Conservation (phyloP, 495 filamentous ascomycete species). For the Usnea hakonensis region DNA sequence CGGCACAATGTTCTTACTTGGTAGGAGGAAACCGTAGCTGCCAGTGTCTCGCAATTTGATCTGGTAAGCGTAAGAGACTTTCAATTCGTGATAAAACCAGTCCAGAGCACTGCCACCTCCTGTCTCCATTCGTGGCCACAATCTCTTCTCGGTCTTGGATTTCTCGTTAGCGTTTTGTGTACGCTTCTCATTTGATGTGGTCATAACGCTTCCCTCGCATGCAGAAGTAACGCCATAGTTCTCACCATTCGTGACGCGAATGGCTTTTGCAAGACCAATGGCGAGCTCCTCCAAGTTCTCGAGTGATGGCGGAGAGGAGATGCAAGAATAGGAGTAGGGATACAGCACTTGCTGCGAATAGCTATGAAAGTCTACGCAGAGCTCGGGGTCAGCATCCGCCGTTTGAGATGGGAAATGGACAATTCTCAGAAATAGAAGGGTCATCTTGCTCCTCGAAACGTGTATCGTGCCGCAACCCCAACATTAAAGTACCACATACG, state of each 20-base stretch:
- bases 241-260: slow-evolving; percentile 66
- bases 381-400: too few species aligned
- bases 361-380: slow-evolving; percentile 91
- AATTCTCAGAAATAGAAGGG: too few species aligned
- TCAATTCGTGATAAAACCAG: slow-evolving; percentile 89
- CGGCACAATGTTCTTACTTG: slow-evolving; percentile 78
- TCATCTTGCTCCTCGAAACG: too few species aligned
- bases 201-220: slow-evolving; percentile 68
- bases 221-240: slow-evolving; percentile 75
- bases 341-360: slow-evolving; percentile 95
- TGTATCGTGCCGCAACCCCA: too few species aligned
- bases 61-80: slow-evolving; percentile 81
- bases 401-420: too few species aligned
- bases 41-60: slow-evolving; percentile 93
- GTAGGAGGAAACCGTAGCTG: slow-evolving; percentile 88
- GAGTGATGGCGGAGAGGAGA: slow-evolving; percentile 65
- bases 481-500: too few species aligned
- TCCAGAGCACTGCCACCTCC: slow-evolving; percentile 84
- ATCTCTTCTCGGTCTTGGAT: slow-evolving; percentile 20
- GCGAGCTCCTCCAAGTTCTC: slow-evolving; percentile 90
- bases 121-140: slow-evolving; percentile 48
- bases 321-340: slow-evolving; percentile 83
- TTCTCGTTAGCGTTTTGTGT: slow-evolving; percentile 9
- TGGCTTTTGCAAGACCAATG: slow-evolving; percentile 82
- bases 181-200: slow-evolving; percentile 6